Conservation (phyloP, 2,329 filamentous ascomycete species). For the Neofusicoccum sp. region DNA sequence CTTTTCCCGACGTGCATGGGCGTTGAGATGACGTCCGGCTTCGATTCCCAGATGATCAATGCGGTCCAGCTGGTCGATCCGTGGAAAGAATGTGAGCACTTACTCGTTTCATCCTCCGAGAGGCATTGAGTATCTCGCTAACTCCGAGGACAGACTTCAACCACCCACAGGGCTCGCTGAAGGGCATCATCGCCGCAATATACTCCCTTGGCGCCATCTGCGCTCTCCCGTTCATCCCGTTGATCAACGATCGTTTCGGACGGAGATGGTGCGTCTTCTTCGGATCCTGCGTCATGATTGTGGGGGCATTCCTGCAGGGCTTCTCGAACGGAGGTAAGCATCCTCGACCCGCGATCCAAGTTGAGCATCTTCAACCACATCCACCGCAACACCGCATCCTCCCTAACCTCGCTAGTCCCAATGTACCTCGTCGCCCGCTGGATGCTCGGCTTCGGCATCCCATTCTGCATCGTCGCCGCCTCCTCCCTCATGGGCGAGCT, state of each 20-base stretch:
- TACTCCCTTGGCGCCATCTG: slow-evolving; percentile 28
- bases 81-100: slow-evolving; percentile 24
- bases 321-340: slow-evolving; percentile 43
- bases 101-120: slow-evolving; percentile 23
- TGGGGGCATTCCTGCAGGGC: slow-evolving; percentile 4
- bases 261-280: slow-evolving; percentile 24
- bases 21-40: slow-evolving; percentile 22
- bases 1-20: slow-evolving; percentile 35
- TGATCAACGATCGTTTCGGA: slow-evolving; percentile 28
- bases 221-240: slow-evolving; percentile 26
- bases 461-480: slow-evolving; percentile 61
- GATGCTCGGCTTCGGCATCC: slow-evolving; percentile 67
- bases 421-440: slow-evolving; percentile 61
- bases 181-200: slow-evolving; percentile 27
- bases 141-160: slow-evolving; percentile 23
- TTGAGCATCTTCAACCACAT: neutral
- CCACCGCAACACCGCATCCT: no score
- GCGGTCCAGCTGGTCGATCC: slow-evolving; percentile 27
- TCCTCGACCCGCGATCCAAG: no score
- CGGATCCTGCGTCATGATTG: slow-evolving; percentile 17
- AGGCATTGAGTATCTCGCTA: neutral
- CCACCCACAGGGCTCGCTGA: slow-evolving; percentile 24
- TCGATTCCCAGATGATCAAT: slow-evolving; percentile 27
- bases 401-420: slow-evolving; percentile 22
- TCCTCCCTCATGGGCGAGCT: slow-evolving; percentile 65